Evolutionary conservation across 768 basidiomycete genomes (phyloP), one percentile per base, ranked within the genome.

Genomic region (Russula ochroleuca): DNA sequence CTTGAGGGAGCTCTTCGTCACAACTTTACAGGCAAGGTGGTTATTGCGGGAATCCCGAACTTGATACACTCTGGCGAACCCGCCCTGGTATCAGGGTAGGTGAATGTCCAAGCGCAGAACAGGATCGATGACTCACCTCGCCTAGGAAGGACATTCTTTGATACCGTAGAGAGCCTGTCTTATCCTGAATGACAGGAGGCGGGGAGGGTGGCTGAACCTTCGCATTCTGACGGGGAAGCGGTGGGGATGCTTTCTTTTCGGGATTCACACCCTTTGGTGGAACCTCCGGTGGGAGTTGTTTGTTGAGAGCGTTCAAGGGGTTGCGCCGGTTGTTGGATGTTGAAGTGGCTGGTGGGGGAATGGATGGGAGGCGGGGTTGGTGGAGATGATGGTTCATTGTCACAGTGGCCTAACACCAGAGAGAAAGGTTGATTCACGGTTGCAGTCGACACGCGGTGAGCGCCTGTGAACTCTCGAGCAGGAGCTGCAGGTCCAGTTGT

Each of bases 51-150:
- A 69, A 69, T 94, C 92, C 72, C 86, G 84, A n/a, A 94, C 90
- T 77, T 97, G 92, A 70, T 96, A 99, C 3, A 99, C 96, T 43
- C 95, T 83, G 1, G 96, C 96, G 72, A 99, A 99, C 1, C 96
- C 96, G 68, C 96, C 96, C 82, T 84, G 33, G 41, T 15, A 51
- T 56, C 37, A 35, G n/a, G 38, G 41, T 48, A 28, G 40, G 31
- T 62, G 19, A 50, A 62, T 28, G 33, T 25, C n/a, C 23, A 52
- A 31, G 15, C 1, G 11, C 23, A 25, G 21, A 13, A 37, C 14
- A n/a, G 11, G 31, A 54, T 38, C 66, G 64, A 7, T 50, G 41
- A 78, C 86, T 53, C 64, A 93, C 92, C 86, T 97, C 94, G 69
- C 94, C 94, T 57, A 97, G 77, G 72, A 95, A 91, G 23, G 89